Base-by-base conservation (phyloP, 2,329 filamentous ascomycete genomes). In the Iodosphaeria phyllophila region DNA sequence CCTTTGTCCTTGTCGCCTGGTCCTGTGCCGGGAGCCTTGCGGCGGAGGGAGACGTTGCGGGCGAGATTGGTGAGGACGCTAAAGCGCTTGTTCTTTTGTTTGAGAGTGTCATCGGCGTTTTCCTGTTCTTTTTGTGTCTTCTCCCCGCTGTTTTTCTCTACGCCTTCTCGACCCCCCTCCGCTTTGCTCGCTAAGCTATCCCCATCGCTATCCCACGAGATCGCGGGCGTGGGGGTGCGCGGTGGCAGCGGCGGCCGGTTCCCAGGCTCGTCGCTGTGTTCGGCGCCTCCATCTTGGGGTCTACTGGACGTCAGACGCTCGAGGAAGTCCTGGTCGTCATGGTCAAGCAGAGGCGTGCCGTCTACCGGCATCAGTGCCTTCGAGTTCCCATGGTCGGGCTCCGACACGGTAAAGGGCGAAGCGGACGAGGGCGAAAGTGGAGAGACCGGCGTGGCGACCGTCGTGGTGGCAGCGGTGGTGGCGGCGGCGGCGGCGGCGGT, bases 261-360 rank as follows among this genome's bases (percentile, higher is more conserved):
- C 8, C 54, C 53, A 11, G 54, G 50, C 8, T 47, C 55, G 20
- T 57, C 53, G 7, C 43, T 46, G 19, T 53, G 48, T 27, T 47
- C 44, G 14, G 43, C 34, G 16, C 34, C 33, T 17, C 29, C 35
- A 14, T 25, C 25, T 18, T 39, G 34, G 10, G 34, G 27, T n/a
- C n/a, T n/a, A n/a, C n/a, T n/a, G 5, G 52, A 49, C 8, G 70
- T 56, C 22, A 74, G 54, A 18, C 53, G 54, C 38, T 60, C 52
- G 22, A 74, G 53, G 44, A 72, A 74, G 11, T 48, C 43, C 44
- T 71, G 63, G 41, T 74, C 66, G 19, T 64, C 62, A 21, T 51
- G 49, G 30, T 59, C 51, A 22, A 74, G 54, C 16, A 74, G 47
- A 1, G 60, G 60, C 22, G 40, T 37, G 23, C 36, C 36, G n/a